Evolutionary conservation across 345 rosid genomes (phyloP).

Genomic region (Ailanthus altissimus): DNA sequence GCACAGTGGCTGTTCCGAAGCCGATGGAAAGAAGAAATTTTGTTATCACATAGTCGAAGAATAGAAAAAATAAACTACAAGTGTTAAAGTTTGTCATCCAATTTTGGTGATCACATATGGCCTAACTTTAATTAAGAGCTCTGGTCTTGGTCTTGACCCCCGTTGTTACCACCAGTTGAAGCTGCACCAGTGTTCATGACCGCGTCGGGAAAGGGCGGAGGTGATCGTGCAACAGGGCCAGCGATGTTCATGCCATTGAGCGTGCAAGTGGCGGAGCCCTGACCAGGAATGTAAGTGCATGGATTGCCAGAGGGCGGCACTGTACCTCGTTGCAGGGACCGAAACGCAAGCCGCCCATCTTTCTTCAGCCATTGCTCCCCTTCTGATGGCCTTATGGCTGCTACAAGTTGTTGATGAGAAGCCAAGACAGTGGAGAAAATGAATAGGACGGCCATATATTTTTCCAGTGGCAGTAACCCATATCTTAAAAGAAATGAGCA

Average conservation of each 20-base stretch:
- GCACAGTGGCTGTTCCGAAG: not conserved
- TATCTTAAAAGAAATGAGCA: not conserved
- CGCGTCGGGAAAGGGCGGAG: constrained; percentile 18
- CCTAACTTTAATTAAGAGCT: constrained; percentile 13
- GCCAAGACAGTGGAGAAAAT: constrained; percentile 1
- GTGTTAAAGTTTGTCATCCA: not conserved
- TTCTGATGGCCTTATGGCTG: constrained; percentile 23
- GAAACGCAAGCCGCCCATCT: constrained; percentile 14
- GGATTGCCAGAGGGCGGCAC: constrained; percentile 22
- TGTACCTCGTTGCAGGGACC: constrained; percentile 24
- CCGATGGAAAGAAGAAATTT: not conserved
- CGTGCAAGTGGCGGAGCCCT: constrained; percentile 23
- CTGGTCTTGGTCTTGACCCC: not conserved
- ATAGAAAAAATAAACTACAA: not conserved
- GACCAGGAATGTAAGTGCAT: constrained; percentile 29
- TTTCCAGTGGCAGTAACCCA: not conserved
- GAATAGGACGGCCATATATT: constrained; percentile 5
- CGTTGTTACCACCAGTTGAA: constrained; percentile 7
- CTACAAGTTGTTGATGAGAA: constrained; percentile 12
- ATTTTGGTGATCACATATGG: not conserved
- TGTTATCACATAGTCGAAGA: not conserved
- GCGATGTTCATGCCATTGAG: constrained; percentile 29
- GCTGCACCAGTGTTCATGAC: constrained; percentile 20
- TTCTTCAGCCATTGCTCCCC: constrained; percentile 18
- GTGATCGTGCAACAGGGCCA: constrained; percentile 10